A percentile compares a stretch with the other conserved stretches of the same genome.
These are phyloP conservation scores for Lepiota subincarnata DNA, from an alignment of 768 basidiomycete genomes.

Conservation along the genomic window DNA sequence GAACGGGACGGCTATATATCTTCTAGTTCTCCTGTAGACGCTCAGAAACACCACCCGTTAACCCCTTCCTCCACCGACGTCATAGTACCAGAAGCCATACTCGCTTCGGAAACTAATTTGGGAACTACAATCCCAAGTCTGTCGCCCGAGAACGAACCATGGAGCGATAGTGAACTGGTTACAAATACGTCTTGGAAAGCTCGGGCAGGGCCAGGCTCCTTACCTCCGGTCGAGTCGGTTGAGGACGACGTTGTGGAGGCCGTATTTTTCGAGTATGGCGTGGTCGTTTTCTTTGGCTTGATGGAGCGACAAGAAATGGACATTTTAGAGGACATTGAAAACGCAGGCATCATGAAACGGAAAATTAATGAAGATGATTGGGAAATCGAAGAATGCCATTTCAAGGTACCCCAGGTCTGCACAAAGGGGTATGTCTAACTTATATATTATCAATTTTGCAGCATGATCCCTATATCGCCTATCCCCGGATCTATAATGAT, in stretches of 20 bases:
- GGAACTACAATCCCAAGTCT: neutral
- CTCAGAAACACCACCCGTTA: constrained; percentile 21
- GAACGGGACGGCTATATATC: constrained; percentile 64
- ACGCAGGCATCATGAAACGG: constrained; percentile 64
- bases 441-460: constrained; percentile 23
- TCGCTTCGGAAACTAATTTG: neutral
- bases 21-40: constrained; percentile 38
- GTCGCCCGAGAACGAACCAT: neutral
- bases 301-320: constrained; percentile 72
- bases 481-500: constrained; percentile 93
- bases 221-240: neutral
- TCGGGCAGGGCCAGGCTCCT: too few relatives aligned
- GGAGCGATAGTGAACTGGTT: neutral
- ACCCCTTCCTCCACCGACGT: neutral
- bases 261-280: constrained; percentile 84
- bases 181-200: neutral
- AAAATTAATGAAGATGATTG: constrained; percentile 64
- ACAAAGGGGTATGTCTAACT: constrained; percentile 1
- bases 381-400: constrained; percentile 95
- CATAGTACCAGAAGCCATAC: neutral
- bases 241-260: constrained; percentile 62
- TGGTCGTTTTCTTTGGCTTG: constrained; percentile 89
- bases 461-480: constrained; percentile 82
- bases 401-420: constrained; percentile 47
- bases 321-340: constrained; percentile 79